Evolutionary conservation across 768 basidiomycete genomes (phyloP).

Genomic region (Dacryopinax primogenitus): DNA sequence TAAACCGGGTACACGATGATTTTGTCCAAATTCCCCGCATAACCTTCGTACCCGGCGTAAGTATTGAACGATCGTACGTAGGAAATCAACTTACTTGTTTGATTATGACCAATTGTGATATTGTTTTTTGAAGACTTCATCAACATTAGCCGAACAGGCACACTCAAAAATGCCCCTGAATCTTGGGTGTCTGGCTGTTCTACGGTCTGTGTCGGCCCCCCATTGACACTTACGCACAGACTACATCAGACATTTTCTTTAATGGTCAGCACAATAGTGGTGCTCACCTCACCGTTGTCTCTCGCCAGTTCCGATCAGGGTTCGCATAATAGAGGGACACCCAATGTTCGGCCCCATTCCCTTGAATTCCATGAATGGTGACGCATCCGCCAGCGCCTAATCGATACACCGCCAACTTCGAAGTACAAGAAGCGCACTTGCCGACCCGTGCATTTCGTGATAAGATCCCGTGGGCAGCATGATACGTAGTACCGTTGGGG

Average conservation of each 20-base stretch:
- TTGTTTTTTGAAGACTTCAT: conserved; percentile 38
- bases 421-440: conserved; percentile 40
- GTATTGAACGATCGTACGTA: conserved; percentile 4
- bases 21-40: conserved; percentile 48
- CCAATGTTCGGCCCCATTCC: conserved; percentile 44
- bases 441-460: conserved; percentile 37
- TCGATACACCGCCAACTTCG: conserved; percentile 39
- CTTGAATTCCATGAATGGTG: conserved; percentile 44
- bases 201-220: conserved; percentile 39
- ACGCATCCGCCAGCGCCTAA: conserved; percentile 46
- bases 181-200: conserved; percentile 49
- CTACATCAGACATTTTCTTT: no score
- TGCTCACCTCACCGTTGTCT: conserved; percentile 43
- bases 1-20: conserved; percentile 38
- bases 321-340: conserved; percentile 50
- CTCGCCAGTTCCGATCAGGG: conserved; percentile 47
- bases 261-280: no score
- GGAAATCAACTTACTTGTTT: conserved; percentile 34
- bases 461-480: conserved; percentile 41
- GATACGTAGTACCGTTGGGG: conserved; percentile 41
- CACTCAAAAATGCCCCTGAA: conserved; percentile 40
- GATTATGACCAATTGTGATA: conserved; percentile 38
- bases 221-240: conserved; percentile 38
- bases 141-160: conserved; percentile 42
- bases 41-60: conserved; percentile 27